Evolutionary conservation across 371 early-diverging fungal species (phyloP).

Genomic region (Mycotypha africana): DNA sequence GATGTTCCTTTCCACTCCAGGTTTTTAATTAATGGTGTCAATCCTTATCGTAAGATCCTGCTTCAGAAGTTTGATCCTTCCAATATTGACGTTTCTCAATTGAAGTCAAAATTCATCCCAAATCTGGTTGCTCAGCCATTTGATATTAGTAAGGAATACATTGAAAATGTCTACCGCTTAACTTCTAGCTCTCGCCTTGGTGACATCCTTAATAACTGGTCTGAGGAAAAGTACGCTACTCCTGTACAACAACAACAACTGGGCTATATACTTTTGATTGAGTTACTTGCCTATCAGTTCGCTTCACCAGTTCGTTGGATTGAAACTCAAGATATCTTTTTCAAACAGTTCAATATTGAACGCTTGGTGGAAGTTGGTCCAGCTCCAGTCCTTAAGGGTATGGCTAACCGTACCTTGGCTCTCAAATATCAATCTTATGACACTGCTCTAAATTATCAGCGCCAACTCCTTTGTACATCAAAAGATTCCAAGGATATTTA

Average conservation of each 20-base stretch:
- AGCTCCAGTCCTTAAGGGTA: slow-evolving; percentile 78
- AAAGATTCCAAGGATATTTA: slow-evolving; percentile 89
- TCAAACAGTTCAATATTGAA: slow-evolving; percentile 72
- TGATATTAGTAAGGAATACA: slow-evolving; percentile 67
- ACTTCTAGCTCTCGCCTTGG: slow-evolving; percentile 67
- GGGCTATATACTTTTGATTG: slow-evolving; percentile 80
- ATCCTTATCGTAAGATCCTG: slow-evolving; percentile 84
- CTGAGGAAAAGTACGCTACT: slow-evolving; percentile 56
- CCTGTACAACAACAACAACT: slow-evolving; percentile 78
- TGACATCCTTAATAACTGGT: slow-evolving; percentile 80
- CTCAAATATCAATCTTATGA: slow-evolving; percentile 94
- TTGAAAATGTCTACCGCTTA: slow-evolving; percentile 64
- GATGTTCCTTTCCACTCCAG: slow-evolving; percentile 96
- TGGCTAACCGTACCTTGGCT: slow-evolving; percentile 91
- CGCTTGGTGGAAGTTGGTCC: slow-evolving; percentile 91
- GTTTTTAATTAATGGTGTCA: slow-evolving; percentile 83
- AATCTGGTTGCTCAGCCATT: slow-evolving; percentile 92
- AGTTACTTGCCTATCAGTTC: slow-evolving; percentile 90
- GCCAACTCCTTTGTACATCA: slow-evolving; percentile 77
- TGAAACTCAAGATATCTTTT: slow-evolving; percentile 88
- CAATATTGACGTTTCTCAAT: slow-evolving; percentile 65
- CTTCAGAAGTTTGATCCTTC: slow-evolving; percentile 71
- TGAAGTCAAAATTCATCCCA: slow-evolving; percentile 84
- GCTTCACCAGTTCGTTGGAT: slow-evolving; percentile 94
- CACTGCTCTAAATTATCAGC: slow-evolving; percentile 82